Evolutionary conservation across 495 filamentous ascomycete species (phyloP).

Genomic region (Opeltia flavorubescens): DNA sequence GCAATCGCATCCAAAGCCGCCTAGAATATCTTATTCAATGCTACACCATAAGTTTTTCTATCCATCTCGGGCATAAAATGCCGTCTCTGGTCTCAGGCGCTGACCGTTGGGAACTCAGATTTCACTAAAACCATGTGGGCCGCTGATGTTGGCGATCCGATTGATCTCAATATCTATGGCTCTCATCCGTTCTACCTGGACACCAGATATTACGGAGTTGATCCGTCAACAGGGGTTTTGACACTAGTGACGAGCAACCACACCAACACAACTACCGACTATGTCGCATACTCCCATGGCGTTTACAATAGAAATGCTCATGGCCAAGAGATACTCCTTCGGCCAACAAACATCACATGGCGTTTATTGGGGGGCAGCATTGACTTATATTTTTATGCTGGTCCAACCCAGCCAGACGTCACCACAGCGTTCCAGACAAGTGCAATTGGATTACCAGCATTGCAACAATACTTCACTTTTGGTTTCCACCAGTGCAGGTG

Average conservation of each 20-base stretch:
- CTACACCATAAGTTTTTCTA: no score
- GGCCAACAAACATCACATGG: slow-evolving; percentile 58
- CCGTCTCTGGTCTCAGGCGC: not conserved
- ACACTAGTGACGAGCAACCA: slow-evolving; percentile 40
- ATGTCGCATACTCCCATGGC: slow-evolving; percentile 47
- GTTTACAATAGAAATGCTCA: slow-evolving; percentile 54
- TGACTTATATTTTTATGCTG: slow-evolving; percentile 49
- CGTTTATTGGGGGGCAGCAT: slow-evolving; percentile 50
- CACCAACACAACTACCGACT: slow-evolving; percentile 37
- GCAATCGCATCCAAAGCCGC: no score
- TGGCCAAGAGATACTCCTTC: slow-evolving; percentile 58
- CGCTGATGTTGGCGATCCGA: slow-evolving; percentile 51
- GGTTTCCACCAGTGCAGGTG: slow-evolving; percentile 54
- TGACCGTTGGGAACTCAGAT: slow-evolving; percentile 11
- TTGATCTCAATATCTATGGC: slow-evolving; percentile 47
- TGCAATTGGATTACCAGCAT: slow-evolving; percentile 43
- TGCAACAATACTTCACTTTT: slow-evolving; percentile 50
- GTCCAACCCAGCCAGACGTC: slow-evolving; percentile 40
- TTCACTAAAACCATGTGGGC: slow-evolving; percentile 53
- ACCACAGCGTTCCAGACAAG: slow-evolving; percentile 41
- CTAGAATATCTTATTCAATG: no score
- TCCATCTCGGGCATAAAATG: no score
- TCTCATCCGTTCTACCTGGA: slow-evolving; percentile 50
- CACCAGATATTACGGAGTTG: slow-evolving; percentile 47
- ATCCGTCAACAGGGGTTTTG: slow-evolving; percentile 32